phyloP scores from a whole-genome alignment of 805 yeast species.

The Suhomyces vadensis region DNA sequence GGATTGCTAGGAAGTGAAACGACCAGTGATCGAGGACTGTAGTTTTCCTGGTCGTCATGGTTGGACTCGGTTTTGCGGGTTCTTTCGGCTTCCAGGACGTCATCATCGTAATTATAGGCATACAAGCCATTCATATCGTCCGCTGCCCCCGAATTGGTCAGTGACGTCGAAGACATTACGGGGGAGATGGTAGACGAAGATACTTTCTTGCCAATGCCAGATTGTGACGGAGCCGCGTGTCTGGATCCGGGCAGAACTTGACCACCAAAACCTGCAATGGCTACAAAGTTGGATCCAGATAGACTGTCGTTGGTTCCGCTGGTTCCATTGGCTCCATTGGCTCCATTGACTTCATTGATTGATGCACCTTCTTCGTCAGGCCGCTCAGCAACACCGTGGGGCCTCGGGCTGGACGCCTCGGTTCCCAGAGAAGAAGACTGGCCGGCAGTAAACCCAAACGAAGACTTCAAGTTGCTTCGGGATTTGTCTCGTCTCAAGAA shows the following conservation, averaged over 20 bases:
- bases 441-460: slow-evolving; percentile 12
- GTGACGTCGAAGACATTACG: slow-evolving; percentile 8
- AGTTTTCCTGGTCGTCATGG: slow-evolving; percentile 10
- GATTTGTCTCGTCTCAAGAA: slow-evolving; percentile 29
- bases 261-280: neutral
- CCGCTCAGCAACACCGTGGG: too few relatives aligned
- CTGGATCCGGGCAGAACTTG: slow-evolving; percentile 4
- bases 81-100: neutral
- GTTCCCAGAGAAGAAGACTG: slow-evolving; percentile 9
- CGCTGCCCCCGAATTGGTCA: neutral
- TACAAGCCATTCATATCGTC: slow-evolving; percentile 10
- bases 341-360: too few relatives aligned
- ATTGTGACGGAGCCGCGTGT: neutral
- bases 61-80: neutral
- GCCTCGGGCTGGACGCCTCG: too few relatives aligned
- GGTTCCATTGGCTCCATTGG: too few relatives aligned
- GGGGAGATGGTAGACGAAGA: slow-evolving; percentile 11
- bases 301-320: neutral
- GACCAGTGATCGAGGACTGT: slow-evolving; percentile 15
- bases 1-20: slow-evolving; percentile 8
- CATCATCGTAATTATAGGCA: slow-evolving; percentile 13
- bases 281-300: too few relatives aligned
- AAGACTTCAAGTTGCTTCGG: slow-evolving; percentile 14
- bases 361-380: too few relatives aligned
- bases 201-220: neutral